phyloP scores from a whole-genome alignment of 2,329 filamentous ascomycete genomes.

The Pseudogymnoascus sp. region DNA sequence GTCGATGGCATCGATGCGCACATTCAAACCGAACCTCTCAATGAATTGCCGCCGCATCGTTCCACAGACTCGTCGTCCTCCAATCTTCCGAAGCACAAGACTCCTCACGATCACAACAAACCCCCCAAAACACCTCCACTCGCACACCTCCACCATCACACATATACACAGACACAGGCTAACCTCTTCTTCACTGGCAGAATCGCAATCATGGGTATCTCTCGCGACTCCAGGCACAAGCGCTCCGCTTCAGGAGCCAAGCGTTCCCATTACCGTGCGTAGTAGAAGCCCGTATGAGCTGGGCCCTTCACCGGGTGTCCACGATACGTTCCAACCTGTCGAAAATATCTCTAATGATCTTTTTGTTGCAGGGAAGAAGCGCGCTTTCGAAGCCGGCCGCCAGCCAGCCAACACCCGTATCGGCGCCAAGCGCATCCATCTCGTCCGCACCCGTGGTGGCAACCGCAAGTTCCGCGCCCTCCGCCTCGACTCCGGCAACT shows the following conservation, averaged over 20 bases:
- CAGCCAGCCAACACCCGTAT: conserved; percentile 99
- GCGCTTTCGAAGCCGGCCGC: conserved; percentile 99
- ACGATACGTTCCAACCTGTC: conserved; percentile 65
- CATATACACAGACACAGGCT: conserved; percentile 17
- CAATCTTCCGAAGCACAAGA: background rate
- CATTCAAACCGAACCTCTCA: background rate
- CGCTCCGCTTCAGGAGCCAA: conserved; percentile 98
- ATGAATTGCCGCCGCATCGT: background rate
- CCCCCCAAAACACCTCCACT: background rate
- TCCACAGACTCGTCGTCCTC: background rate
- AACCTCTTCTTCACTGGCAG: conserved; percentile 36
- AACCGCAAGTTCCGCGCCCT: conserved; percentile 99
- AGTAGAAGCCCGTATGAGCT: conserved; percentile 59
- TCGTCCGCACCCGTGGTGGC: conserved; percentile 93
- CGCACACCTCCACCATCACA: background rate
- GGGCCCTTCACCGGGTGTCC: conserved; percentile 21
- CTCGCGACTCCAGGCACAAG: conserved; percentile 99
- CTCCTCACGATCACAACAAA: background rate
- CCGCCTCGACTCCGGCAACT: conserved; percentile 98
- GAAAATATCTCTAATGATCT: conserved; percentile 37
- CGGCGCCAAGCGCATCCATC: conserved; percentile 91
- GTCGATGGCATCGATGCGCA: conserved; percentile 2
- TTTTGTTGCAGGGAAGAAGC: conserved; percentile 68
- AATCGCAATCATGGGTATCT: conserved; percentile 96
- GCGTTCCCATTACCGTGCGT: conserved; percentile 83